A percentile compares a stretch with the other conserved stretches of the same genome.
These are phyloP conservation scores for Leptographium procerum DNA, from an alignment of 2,329 filamentous ascomycete genomes.

Conservation along the genomic window DNA sequence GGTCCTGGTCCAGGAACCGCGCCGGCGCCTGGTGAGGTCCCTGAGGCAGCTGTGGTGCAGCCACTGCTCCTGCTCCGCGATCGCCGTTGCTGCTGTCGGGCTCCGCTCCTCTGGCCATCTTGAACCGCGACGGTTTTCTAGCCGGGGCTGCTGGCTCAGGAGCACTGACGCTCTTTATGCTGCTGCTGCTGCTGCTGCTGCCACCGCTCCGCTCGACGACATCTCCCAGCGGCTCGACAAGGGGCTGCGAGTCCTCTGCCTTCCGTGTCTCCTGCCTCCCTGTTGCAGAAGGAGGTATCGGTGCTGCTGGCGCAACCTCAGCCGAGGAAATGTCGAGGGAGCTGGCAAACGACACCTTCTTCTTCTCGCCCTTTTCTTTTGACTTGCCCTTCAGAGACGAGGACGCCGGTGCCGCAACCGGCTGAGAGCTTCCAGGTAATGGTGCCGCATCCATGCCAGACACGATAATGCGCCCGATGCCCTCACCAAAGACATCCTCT, in stretches of 20 bases:
- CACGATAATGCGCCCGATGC: conserved; percentile 48
- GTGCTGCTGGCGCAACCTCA: not conserved
- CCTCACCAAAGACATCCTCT: conserved; percentile 25
- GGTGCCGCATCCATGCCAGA: conserved; percentile 6
- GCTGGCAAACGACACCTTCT: conserved; percentile 72
- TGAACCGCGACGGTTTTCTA: conserved; percentile 42
- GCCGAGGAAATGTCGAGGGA: conserved; percentile 55
- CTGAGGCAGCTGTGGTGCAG: conserved; percentile 17
- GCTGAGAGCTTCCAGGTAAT: not conserved
- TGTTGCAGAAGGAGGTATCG: conserved; percentile 2
- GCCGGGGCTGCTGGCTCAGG: conserved; percentile 7
- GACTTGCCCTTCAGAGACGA: conserved; percentile 5
- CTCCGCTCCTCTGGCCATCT: conserved; percentile 23
- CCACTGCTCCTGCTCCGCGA: conserved; percentile 3
- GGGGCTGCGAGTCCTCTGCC: conserved; percentile 1
- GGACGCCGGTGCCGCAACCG: conserved; percentile 1
- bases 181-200: not conserved
- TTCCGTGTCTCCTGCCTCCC: not conserved
- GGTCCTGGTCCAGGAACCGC: conserved; percentile 26
- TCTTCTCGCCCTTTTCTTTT: conserved; percentile 28
- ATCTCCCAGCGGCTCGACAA: conserved; percentile 14
- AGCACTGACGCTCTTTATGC: not conserved
- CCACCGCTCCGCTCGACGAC: conserved; percentile 18
- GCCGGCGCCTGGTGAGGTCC: conserved; percentile 33
- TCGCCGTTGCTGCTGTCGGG: not conserved